Percentiles rank a stretch among this genome's conserved stretches.
Conservation (phyloP, 169 alveolate genomes). For the Cytauxzoon felis region DNA sequence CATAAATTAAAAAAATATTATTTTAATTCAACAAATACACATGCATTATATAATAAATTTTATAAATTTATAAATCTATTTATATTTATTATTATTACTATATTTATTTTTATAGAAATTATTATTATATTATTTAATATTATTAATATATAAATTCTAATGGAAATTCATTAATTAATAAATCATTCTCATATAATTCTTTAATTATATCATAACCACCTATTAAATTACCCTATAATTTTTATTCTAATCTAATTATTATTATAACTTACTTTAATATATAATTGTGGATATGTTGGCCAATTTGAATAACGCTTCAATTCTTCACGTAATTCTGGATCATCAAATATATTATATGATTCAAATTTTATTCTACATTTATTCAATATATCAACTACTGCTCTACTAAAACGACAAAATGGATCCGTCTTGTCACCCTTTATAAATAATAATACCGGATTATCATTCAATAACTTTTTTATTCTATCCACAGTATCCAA, state of each 20-base stretch:
- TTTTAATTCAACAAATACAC: constrained; percentile 8
- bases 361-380: constrained; percentile 68
- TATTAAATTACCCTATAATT: constrained; percentile 54
- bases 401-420: constrained; percentile 74
- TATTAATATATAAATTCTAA: constrained; percentile 13
- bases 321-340: constrained; percentile 79
- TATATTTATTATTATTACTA: no score
- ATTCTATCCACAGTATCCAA: constrained; percentile 40
- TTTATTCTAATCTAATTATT: background rate
- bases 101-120: background rate
- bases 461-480: constrained; percentile 56
- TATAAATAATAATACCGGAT: constrained; percentile 72
- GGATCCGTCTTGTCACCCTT: constrained; percentile 80
- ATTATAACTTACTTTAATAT: constrained; percentile 73
- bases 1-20: background rate
- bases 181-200: constrained; percentile 64
- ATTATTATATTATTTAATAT: background rate
- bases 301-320: constrained; percentile 86
- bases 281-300: constrained; percentile 92
- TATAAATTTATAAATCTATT: no score
- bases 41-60: no score
- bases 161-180: constrained; percentile 60
- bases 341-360: constrained; percentile 80
- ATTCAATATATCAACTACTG: constrained; percentile 72
- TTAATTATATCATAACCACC: constrained; percentile 79